Conservation (phyloP, 2,329 filamentous ascomycete genomes). For the Claviceps sp. region DNA sequence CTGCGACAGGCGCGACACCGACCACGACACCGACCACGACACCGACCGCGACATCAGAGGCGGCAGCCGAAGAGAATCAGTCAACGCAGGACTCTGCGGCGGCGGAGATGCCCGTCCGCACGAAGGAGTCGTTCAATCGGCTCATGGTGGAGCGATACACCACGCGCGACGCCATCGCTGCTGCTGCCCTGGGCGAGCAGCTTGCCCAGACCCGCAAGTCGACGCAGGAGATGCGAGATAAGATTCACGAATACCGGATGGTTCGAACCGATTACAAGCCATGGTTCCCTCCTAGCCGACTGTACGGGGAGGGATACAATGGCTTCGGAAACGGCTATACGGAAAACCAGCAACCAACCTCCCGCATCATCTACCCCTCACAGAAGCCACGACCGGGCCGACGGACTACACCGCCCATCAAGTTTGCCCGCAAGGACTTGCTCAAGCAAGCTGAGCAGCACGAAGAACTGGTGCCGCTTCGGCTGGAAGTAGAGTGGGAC, state of each 20-base stretch:
- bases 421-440: constrained; percentile 67
- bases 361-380: constrained; percentile 65
- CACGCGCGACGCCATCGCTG: constrained; percentile 40
- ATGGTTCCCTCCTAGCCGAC: constrained; percentile 41
- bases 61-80: constrained; percentile 18
- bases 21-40: constrained; percentile 13
- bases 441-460: constrained; percentile 76
- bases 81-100: constrained; percentile 8
- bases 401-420: constrained; percentile 58
- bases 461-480: constrained; percentile 82
- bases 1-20: constrained; percentile 20
- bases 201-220: constrained; percentile 42
- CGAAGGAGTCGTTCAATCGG: constrained; percentile 41
- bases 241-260: constrained; percentile 56
- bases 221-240: constrained; percentile 49
- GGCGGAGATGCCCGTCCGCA: constrained; percentile 29
- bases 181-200: constrained; percentile 36
- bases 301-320: constrained; percentile 65
- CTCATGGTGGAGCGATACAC: constrained; percentile 41
- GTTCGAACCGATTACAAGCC: constrained; percentile 41
- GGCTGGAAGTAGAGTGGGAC: constrained; percentile 88
- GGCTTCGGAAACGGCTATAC: constrained; percentile 84
- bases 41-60: constrained; percentile 7
- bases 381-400: constrained; percentile 66
- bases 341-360: constrained; percentile 47